A percentile compares a stretch with the other conserved stretches of the same genome.
phyloP scores from a whole-genome alignment of 176 grass and related monocot species.

The Triticum urartu region DNA sequence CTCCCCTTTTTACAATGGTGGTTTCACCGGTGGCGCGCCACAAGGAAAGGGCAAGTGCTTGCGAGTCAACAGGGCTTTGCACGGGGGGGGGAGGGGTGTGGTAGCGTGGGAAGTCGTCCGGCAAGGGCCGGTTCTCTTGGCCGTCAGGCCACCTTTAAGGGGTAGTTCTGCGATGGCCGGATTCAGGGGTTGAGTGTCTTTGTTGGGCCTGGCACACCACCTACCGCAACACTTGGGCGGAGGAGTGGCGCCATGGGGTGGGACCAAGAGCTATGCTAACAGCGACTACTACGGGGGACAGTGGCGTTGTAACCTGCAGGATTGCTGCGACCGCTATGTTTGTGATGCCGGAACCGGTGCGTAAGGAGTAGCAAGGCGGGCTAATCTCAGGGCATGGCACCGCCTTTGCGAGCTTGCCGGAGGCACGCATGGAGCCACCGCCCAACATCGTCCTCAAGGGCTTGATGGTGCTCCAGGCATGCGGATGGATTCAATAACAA shows the following conservation, averaged over 20 bases:
- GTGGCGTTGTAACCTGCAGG: too few species aligned
- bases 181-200: slow-evolving; percentile 80
- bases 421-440: too few species aligned
- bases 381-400: too few species aligned
- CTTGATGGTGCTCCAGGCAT: too few species aligned
- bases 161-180: slow-evolving; percentile 72
- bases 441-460: too few species aligned
- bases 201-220: slow-evolving; percentile 58
- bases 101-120: slow-evolving; percentile 64
- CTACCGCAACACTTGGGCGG: slow-evolving; percentile 73
- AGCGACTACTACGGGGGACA: too few species aligned
- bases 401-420: too few species aligned
- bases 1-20: slow-evolving; percentile 47
- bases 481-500: too few species aligned
- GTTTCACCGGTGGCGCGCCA: slow-evolving; percentile 47
- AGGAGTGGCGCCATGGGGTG: slow-evolving; percentile 24
- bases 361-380: too few species aligned
- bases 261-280: too few species aligned
- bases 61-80: slow-evolving; percentile 78
- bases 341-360: too few species aligned
- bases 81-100: slow-evolving; percentile 72
- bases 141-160: slow-evolving; percentile 84
- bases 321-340: too few species aligned
- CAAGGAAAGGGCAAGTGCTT: slow-evolving; percentile 87
- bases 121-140: slow-evolving; percentile 88